Evolutionary conservation across 179 eudicot genomes (phyloP).

Genomic region (Beta macrorhiza): DNA sequence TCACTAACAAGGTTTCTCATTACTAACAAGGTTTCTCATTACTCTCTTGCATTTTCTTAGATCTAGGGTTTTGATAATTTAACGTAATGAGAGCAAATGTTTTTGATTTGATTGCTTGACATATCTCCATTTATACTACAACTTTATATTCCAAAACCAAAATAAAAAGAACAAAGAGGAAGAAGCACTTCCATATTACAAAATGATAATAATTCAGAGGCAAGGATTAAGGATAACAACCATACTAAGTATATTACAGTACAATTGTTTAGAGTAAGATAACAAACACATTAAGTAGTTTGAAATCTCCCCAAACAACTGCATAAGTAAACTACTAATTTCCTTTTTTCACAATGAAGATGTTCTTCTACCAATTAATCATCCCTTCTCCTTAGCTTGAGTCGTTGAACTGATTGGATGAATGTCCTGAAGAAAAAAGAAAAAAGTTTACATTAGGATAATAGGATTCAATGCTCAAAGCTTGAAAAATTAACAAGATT

Average conservation of each 20-base stretch:
- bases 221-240: neutral
- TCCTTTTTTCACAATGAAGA: neutral
- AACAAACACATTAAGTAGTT: neutral
- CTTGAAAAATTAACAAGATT: neutral
- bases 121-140: too few relatives aligned
- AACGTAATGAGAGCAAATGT: too few relatives aligned
- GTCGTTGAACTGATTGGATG: slow-evolving; percentile 40
- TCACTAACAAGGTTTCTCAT: too few relatives aligned
- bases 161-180: too few relatives aligned
- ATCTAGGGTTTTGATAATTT: too few relatives aligned
- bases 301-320: slow-evolving; percentile 2
- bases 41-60: too few relatives aligned
- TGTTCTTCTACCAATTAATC: slow-evolving; percentile 7
- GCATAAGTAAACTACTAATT: neutral
- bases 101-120: too few relatives aligned
- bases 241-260: slow-evolving; percentile 20
- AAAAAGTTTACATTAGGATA: neutral
- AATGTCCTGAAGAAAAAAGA: slow-evolving; percentile 39
- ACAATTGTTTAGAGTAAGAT: slow-evolving; percentile 14
- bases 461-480: neutral
- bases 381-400: slow-evolving; percentile 36
- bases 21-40: too few relatives aligned
- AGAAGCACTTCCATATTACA: neutral
- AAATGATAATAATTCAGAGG: neutral
- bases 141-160: too few relatives aligned